Conservation (phyloP, 1,284 basidiomycete genomes). For the Irpex sp. region DNA sequence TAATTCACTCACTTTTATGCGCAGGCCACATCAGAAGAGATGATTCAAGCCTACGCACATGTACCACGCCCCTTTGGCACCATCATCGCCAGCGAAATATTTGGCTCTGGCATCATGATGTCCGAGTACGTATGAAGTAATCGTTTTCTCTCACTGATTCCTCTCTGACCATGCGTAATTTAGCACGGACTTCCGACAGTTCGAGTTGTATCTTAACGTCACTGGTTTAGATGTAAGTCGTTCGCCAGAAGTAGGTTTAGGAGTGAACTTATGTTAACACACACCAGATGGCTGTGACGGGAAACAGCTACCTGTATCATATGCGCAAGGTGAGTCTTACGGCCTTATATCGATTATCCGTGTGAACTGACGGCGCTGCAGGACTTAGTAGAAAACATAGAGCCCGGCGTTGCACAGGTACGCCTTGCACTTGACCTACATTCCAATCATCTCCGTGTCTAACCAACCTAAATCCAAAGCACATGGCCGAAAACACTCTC, state of each 20-base stretch:
- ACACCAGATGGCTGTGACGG: conserved; percentile 85
- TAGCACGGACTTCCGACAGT: conserved; percentile 93
- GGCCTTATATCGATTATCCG: background rate
- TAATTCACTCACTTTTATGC: background rate
- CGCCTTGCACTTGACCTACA: conserved; percentile 3
- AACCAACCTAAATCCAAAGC: conserved; percentile 35
- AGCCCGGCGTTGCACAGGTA: conserved; percentile 74
- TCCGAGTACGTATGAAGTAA: conserved; percentile 26
- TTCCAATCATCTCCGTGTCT: background rate
- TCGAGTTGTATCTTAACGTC: conserved; percentile 87
- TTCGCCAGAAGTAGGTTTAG: no score
- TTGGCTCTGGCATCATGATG: conserved; percentile 87
- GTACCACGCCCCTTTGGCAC: conserved; percentile 90
- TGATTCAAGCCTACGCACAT: conserved; percentile 89
- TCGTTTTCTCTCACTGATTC: background rate
- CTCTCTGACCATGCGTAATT: conserved; percentile 4
- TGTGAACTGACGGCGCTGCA: conserved; percentile 20
- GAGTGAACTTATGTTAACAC: background rate
- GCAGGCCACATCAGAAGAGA: conserved; percentile 83
- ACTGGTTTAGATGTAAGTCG: conserved; percentile 76
- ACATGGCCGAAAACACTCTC: conserved; percentile 91
- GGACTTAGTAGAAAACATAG: conserved; percentile 81
- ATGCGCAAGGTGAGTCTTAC: conserved; percentile 61
- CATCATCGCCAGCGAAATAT: conserved; percentile 91
- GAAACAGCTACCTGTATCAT: conserved; percentile 92